These are phyloP conservation scores for Malbranchea cinnamomea DNA, from an alignment of 2,329 filamentous ascomycete genomes.

Conservation along the genomic window DNA sequence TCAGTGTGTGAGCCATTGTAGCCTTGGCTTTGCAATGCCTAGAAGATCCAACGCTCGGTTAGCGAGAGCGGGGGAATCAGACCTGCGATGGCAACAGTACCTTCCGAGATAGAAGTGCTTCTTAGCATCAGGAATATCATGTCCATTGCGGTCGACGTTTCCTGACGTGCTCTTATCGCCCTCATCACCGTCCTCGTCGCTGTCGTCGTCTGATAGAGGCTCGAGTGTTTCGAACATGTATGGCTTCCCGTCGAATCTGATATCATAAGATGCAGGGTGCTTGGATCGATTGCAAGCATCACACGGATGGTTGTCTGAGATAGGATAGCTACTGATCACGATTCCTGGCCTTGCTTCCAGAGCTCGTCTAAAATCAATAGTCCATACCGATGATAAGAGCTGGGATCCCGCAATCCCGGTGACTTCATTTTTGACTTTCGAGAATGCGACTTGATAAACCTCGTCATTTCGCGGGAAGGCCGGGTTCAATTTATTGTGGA, in stretches of 20 bases:
- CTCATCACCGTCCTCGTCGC: slow-evolving; percentile 27
- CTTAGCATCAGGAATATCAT: slow-evolving; percentile 29
- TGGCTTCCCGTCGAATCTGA: slow-evolving; percentile 49
- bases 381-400: slow-evolving; percentile 59
- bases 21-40: slow-evolving; percentile 49
- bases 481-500: slow-evolving; percentile 63
- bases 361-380: slow-evolving; percentile 46
- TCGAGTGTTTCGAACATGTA: slow-evolving; percentile 54
- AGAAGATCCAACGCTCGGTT: not conserved
- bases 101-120: slow-evolving; percentile 39
- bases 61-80: not conserved
- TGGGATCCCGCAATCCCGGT: slow-evolving; percentile 53
- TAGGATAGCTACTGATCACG: slow-evolving; percentile 32
- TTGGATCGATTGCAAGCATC: slow-evolving; percentile 55
- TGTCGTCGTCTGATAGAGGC: slow-evolving; percentile 37
- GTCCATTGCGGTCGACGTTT: slow-evolving; percentile 33
- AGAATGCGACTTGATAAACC: slow-evolving; percentile 54
- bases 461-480: slow-evolving; percentile 48
- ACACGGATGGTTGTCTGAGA: slow-evolving; percentile 37
- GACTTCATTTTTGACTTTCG: slow-evolving; percentile 57
- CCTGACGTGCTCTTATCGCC: slow-evolving; percentile 19
- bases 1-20: slow-evolving; percentile 52
- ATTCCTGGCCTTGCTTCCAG: slow-evolving; percentile 52
- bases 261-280: slow-evolving; percentile 51
- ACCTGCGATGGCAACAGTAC: no score